A percentile compares a stretch with the other conserved stretches of the same genome.
phyloP scores from a whole-genome alignment of 192 early-diverging fungal genomes.

The Coemansia sp. region DNA sequence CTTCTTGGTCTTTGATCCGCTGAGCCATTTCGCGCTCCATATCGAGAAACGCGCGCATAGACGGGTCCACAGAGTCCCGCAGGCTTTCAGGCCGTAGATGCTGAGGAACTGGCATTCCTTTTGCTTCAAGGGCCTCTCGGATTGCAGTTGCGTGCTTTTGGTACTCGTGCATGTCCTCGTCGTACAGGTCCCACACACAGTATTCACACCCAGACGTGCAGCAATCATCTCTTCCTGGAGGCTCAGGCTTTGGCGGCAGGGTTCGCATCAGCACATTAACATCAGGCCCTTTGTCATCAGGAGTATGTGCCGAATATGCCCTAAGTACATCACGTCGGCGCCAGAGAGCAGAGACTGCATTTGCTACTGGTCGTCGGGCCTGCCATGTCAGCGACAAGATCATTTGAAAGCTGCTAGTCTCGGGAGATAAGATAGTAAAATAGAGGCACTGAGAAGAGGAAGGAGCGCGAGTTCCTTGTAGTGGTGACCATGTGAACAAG shows the following conservation, averaged over 20 bases:
- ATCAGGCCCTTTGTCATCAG: conserved; percentile 14
- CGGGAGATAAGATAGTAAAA: not conserved
- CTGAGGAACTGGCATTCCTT: conserved; percentile 33
- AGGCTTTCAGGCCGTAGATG: conserved; percentile 33
- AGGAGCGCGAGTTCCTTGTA: too few species aligned
- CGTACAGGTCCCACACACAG: conserved; percentile 56
- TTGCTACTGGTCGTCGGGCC: conserved; percentile 1
- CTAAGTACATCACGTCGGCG: not conserved
- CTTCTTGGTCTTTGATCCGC: conserved; percentile 37
- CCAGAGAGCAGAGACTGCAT: not conserved
- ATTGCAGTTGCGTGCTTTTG: conserved; percentile 33
- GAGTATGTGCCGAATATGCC: conserved; percentile 7
- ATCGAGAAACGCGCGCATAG: conserved; percentile 53
- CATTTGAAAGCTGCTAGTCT: not conserved
- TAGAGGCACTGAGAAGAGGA: too few species aligned
- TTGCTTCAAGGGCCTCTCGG: conserved; percentile 27
- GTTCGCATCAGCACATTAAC: conserved; percentile 29
- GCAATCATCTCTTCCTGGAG: conserved; percentile 44
- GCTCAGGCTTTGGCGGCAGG: conserved; percentile 51
- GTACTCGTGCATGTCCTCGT: conserved; percentile 54
- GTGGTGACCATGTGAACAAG: too few species aligned
- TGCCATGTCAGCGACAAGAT: not conserved
- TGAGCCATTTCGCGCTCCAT: conserved; percentile 48
- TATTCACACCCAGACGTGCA: conserved; percentile 52
- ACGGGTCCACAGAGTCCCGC: conserved; percentile 41